Base-by-base conservation (phyloP, 768 basidiomycete species). In the Pisolithus albus region DNA sequence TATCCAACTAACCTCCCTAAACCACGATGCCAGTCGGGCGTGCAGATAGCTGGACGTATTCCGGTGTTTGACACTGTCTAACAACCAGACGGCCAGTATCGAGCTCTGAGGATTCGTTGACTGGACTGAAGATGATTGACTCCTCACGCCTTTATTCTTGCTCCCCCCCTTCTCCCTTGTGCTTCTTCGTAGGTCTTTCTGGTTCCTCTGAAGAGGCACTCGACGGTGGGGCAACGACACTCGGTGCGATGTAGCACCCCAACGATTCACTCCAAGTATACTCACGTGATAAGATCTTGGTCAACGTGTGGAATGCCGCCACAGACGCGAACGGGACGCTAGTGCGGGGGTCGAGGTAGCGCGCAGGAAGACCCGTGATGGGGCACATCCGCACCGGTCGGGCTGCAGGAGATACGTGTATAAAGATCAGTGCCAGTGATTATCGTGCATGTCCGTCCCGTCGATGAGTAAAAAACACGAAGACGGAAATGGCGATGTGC, bases 341-440 rank as follows among this genome's bases (percentile, higher is more conserved):
- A 0, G 86, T 85, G 39, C 79, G 72, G 1, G 93, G 92, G 64
- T 96, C 92, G 37, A 80, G 63, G 62, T 97, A 97, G 42, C 71
- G 77, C 0, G 92, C 92, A 4, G 75, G 73, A 40, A 75, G 75
- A 3, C 94, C 94, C 0, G 90, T 94, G 53, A 97, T 80, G 0
- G 80, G 81, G 64, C 93, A 95, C 7, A 65, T 72, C 50, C 77
- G 79, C 16, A 74, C 74, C 0, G 82, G 83, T 15, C 86, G 84
- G 23, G 77, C 90, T 92, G 54, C 4, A 34, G 15, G 11, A 34
- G 11, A 24, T 13, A 41, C 21, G 4, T 26, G 6, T 26, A 26
- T 26, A 45, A 7, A 45, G 19, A 18, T 28, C 5, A 50, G 8
- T 9, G 8, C 10, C 30, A 7, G 9, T 19, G 32, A 16, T 37